Evolutionary conservation across 2,329 filamentous ascomycete species (phyloP).

Genomic region (Trichoderma gracile): DNA sequence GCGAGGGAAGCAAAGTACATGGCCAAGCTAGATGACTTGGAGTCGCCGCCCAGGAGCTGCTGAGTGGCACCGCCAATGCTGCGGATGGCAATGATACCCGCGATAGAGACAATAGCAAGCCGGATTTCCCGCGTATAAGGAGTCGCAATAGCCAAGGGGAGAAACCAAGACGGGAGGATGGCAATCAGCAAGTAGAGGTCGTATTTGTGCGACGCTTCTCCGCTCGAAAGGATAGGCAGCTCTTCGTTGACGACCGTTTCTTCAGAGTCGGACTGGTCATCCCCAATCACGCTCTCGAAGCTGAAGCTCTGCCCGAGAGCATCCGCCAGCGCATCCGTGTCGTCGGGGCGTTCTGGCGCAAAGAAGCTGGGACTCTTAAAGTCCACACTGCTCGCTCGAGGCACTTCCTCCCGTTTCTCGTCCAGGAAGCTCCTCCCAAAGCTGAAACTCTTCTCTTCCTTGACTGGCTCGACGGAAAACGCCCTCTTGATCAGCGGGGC

Average conservation of each 20-base stretch:
- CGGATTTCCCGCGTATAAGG: slow-evolving; percentile 36
- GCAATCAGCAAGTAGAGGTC: slow-evolving; percentile 31
- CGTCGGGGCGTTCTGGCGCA: slow-evolving; percentile 44
- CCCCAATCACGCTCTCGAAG: slow-evolving; percentile 38
- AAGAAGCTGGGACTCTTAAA: slow-evolving; percentile 65
- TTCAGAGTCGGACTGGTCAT: background rate
- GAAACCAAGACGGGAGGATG: slow-evolving; percentile 34
- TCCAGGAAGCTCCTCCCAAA: slow-evolving; percentile 1
- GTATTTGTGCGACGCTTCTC: slow-evolving; percentile 24
- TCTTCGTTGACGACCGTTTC: background rate
- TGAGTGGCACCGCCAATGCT: slow-evolving; percentile 35
- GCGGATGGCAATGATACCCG: slow-evolving; percentile 37
- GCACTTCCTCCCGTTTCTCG: slow-evolving; percentile 23
- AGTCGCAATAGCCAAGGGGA: slow-evolving; percentile 28
- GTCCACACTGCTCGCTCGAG: slow-evolving; percentile 37
- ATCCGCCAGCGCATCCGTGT: slow-evolving; percentile 47
- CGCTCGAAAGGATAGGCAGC: background rate
- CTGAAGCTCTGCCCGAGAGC: slow-evolving; percentile 48
- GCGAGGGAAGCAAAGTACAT: slow-evolving; percentile 34
- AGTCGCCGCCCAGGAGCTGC: slow-evolving; percentile 5
- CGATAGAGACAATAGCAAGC: slow-evolving; percentile 33
- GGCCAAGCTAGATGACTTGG: slow-evolving; percentile 27
- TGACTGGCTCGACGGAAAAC: slow-evolving; percentile 41
- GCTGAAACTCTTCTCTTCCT: slow-evolving; percentile 27
- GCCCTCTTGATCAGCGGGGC: slow-evolving; percentile 53